Base-by-base conservation (phyloP, 169 alveolate species). In the Ichthyophthirius multifiliis region DNA sequence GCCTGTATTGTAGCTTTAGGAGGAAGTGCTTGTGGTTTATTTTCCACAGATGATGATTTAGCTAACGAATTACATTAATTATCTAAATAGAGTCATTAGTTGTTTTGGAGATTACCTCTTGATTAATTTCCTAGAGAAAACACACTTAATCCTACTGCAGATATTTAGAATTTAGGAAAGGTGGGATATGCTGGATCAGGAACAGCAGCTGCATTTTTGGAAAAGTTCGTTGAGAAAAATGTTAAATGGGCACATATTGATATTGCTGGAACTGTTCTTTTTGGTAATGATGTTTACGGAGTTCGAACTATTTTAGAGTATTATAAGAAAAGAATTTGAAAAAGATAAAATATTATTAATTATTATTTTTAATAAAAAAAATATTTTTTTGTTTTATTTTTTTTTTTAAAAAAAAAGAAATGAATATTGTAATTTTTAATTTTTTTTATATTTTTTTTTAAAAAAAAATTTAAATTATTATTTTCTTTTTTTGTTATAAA, bases 171-270 rank as follows among this genome's bases (percentile, higher is more conserved):
- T 41, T 43, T 64, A 47, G 74, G 75, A 18, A 63, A 55, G 46
- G 34, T 43, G 16, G 47, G 48, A 6, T 37, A 41, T 27, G 88
- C 44, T 76, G 94, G 97, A 55, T 90, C 92, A n/a, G 75, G 88
- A 12, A 80, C 90, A 30, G 99, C 99, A 6, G 98, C 99, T 7
- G 93, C 98, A 20, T 97, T 97, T 89, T 86, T 98, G 23, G 90
- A 95, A 55, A 96, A 95, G 45, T 98, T 97, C 84, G 93, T 98
- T 23, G 94, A 94, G 20, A 86, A 92, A 85, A 88, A 62, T 16
- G 93, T 92, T 23, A 88, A 92, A 27, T 98, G 99, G 98, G 77
- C 62, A 37, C 77, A 67, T 30, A 34, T 67, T 16, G 77, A 67
- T 67, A 67, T 67, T 41, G 77, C 77, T 67, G 71, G 71, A 27